Percentiles rank a stretch among this genome's conserved stretches.
Conservation (phyloP, 2,329 filamentous ascomycete genomes). For the Scedosporium apiospermum region DNA sequence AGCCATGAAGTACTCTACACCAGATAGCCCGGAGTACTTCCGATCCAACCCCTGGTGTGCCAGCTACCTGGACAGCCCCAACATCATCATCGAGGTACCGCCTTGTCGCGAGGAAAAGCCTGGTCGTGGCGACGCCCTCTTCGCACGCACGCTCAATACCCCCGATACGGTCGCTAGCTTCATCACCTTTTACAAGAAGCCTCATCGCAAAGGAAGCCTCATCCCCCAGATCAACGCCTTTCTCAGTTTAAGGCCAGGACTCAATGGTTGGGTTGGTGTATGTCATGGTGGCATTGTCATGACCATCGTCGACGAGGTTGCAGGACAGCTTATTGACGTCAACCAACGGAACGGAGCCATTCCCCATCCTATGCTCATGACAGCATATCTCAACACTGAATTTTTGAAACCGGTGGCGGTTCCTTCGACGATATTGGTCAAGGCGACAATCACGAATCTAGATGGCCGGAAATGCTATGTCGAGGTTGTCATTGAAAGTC, state of each 20-base stretch:
- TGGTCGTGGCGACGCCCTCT: conserved; percentile 21
- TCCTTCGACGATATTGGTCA: conserved; percentile 20
- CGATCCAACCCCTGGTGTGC: conserved; percentile 25
- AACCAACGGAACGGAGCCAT: conserved; percentile 21
- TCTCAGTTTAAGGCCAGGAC: conserved; percentile 21
- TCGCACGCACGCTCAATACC: conserved; percentile 21
- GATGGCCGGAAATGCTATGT: conserved; percentile 22
- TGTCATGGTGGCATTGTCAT: conserved; percentile 27
- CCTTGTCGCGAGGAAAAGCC: conserved; percentile 19
- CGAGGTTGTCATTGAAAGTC: conserved; percentile 13
- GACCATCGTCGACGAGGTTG: conserved; percentile 26
- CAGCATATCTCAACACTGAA: conserved; percentile 23
- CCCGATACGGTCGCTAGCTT: conserved; percentile 20
- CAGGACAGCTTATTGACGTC: conserved; percentile 25
- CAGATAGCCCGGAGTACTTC: conserved; percentile 16
- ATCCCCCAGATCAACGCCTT: conserved; percentile 21
- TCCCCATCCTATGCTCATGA: conserved; percentile 21
- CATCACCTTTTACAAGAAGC: conserved; percentile 22
- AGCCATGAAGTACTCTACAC: neutral
- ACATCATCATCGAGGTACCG: conserved; percentile 22
- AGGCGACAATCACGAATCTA: conserved; percentile 20
- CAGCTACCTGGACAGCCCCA: conserved; percentile 16
- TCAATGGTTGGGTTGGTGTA: conserved; percentile 22
- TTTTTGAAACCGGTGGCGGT: conserved; percentile 22
- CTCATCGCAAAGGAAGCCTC: conserved; percentile 15